Evolutionary conservation across 108 stramenopile genomes (phyloP).

Genomic region (Discostella stelligeroides): DNA sequence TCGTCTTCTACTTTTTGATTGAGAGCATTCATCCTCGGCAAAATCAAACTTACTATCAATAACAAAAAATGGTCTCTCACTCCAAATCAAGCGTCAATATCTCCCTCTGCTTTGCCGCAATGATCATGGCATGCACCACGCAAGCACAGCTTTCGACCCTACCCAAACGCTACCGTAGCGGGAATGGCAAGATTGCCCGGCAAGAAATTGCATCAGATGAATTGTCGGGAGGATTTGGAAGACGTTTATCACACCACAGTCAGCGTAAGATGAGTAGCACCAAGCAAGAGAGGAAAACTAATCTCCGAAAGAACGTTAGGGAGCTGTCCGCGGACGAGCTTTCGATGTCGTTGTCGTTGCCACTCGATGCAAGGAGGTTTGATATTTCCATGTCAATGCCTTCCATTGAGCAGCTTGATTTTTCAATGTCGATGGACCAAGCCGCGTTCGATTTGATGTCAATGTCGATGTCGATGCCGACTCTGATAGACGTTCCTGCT

Average conservation of each 20-base stretch:
- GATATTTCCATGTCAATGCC: not conserved
- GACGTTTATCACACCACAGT: not conserved
- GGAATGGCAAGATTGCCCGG: not conserved
- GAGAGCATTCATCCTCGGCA: too few relatives aligned
- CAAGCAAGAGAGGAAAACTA: not conserved
- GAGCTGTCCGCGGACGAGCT: not conserved
- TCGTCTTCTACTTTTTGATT: too few relatives aligned
- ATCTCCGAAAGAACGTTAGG: not conserved
- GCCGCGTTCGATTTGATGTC: not conserved
- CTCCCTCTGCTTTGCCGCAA: slow-evolving; percentile 3
- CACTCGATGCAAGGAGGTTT: not conserved
- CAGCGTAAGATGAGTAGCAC: not conserved
- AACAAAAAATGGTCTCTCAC: slow-evolving; percentile 11
- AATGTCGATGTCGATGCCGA: not conserved
- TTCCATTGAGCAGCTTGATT: not conserved
- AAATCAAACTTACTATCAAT: too few relatives aligned
- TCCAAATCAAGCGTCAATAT: slow-evolving; percentile 19
- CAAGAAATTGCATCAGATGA: not conserved
- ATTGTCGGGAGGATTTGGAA: not conserved
- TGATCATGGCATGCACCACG: slow-evolving; percentile 11
- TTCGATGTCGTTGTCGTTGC: not conserved
- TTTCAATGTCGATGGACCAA: slow-evolving; percentile 1
- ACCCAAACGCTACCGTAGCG: slow-evolving; percentile 22
- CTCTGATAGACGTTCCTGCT: not conserved
- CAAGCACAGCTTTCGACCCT: slow-evolving; percentile 25